phyloP scores from a whole-genome alignment of 768 basidiomycete species.

The Boletus reticulatus region DNA sequence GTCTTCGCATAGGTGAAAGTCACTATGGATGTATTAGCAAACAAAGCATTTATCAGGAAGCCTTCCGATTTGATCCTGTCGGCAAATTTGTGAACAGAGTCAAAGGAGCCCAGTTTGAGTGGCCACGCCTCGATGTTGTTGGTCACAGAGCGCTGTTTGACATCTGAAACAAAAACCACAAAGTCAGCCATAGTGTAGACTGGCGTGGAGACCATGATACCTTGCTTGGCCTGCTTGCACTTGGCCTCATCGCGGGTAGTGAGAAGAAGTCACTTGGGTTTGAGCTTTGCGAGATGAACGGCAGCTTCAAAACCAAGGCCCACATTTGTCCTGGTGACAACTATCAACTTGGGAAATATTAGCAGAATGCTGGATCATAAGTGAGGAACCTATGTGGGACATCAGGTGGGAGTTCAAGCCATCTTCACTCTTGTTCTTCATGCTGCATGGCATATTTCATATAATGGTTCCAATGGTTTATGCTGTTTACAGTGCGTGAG shows the following conservation, averaged over 20 bases:
- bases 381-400: too few species aligned
- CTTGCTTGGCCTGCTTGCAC: slow-evolving; percentile 15
- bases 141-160: slow-evolving; percentile 12
- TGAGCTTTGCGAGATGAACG: slow-evolving; percentile 24
- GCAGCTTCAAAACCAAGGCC: slow-evolving; percentile 31
- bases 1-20: slow-evolving; percentile 23
- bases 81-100: slow-evolving; percentile 33
- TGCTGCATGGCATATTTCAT: too few species aligned
- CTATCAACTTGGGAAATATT: slow-evolving; percentile 25
- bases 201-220: slow-evolving; percentile 4
- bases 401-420: too few species aligned
- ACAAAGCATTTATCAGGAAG: slow-evolving; percentile 27
- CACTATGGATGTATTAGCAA: slow-evolving; percentile 31
- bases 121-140: slow-evolving; percentile 29
- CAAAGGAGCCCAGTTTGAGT: slow-evolving; percentile 34
- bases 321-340: slow-evolving; percentile 27
- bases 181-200: not conserved
- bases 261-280: slow-evolving; percentile 23
- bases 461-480: too few species aligned
- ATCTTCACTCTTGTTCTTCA: too few species aligned
- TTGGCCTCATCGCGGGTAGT: slow-evolving; percentile 25
- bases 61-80: slow-evolving; percentile 27
- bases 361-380: too few species aligned
- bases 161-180: slow-evolving; percentile 5
- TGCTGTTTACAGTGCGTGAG: too few species aligned